phyloP scores from a whole-genome alignment of 2,329 filamentous ascomycete species.

The Ophiostoma populinum region DNA sequence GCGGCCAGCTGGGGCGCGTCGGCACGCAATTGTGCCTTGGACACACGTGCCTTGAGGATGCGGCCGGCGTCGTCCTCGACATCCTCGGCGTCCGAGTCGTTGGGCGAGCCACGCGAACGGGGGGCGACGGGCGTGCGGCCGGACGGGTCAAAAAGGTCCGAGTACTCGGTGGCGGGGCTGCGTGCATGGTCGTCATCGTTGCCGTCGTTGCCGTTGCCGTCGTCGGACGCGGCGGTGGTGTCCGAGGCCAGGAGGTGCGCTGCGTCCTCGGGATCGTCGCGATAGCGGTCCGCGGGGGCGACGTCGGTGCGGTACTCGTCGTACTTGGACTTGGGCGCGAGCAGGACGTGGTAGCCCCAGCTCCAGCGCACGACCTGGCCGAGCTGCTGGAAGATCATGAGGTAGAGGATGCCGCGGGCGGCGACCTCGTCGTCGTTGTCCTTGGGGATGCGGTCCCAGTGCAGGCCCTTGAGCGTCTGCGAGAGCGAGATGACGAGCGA shows the following conservation, averaged over 20 bases:
- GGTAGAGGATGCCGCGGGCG: slow-evolving; percentile 82
- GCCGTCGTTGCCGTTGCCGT: slow-evolving; percentile 19
- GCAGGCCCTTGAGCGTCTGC: slow-evolving; percentile 76
- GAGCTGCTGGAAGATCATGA: slow-evolving; percentile 94
- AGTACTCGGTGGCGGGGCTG: slow-evolving; percentile 24
- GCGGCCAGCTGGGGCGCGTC: slow-evolving; percentile 11
- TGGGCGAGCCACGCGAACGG: slow-evolving; percentile 30
- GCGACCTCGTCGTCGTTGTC: slow-evolving; percentile 94
- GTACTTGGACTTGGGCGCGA: slow-evolving; percentile 69
- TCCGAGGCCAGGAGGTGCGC: slow-evolving; percentile 27
- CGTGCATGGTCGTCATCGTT: slow-evolving; percentile 22
- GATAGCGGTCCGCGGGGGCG: slow-evolving; percentile 41
- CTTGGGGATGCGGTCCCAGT: slow-evolving; percentile 80
- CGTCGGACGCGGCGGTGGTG: slow-evolving; percentile 9
- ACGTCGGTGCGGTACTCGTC: slow-evolving; percentile 41
- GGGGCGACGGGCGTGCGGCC: slow-evolving; percentile 36
- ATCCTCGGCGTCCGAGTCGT: slow-evolving; percentile 31
- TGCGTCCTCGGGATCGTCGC: slow-evolving; percentile 24
- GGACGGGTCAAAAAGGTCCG: slow-evolving; percentile 33
- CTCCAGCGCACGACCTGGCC: slow-evolving; percentile 93
- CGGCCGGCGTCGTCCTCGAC: slow-evolving; percentile 11
- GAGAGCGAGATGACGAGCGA: slow-evolving; percentile 89
- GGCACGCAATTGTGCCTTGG: slow-evolving; percentile 16
- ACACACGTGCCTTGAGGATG: slow-evolving; percentile 13
- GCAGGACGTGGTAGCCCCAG: slow-evolving; percentile 88